phyloP scores from a whole-genome alignment of 257 asterid species.

The Gardenia jasminoides region DNA sequence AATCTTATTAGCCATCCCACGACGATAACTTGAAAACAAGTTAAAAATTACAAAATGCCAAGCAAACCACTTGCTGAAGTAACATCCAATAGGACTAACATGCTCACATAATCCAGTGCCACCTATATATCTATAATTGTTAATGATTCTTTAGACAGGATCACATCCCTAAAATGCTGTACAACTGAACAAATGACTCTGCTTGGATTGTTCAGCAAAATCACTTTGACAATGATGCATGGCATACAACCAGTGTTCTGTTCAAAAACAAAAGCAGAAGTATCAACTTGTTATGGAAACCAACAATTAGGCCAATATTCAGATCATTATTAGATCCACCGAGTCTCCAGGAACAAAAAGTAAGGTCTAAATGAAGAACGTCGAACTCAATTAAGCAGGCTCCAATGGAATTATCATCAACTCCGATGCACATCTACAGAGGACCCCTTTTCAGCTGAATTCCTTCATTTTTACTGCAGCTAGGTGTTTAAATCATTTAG shows the following conservation, averaged over 20 bases:
- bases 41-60: background rate
- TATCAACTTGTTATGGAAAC: background rate
- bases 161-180: background rate
- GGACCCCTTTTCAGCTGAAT: slow-evolving; percentile 18
- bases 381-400: slow-evolving; percentile 80
- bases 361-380: background rate
- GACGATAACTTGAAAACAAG: background rate
- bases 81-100: background rate
- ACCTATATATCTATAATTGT: background rate
- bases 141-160: background rate
- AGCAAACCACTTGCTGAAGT: background rate
- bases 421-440: slow-evolving; percentile 85
- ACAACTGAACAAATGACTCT: background rate
- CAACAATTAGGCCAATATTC: background rate
- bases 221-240: background rate
- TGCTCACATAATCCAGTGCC: background rate
- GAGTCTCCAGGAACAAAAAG: background rate
- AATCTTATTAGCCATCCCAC: slow-evolving; percentile 14
- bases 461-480: no score
- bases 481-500: background rate
- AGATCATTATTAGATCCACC: background rate
- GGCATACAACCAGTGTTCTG: background rate
- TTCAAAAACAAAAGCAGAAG: background rate
- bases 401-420: slow-evolving; percentile 83
- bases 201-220: background rate